These are phyloP conservation scores for Niveomyces coronatus DNA, from an alignment of 2,329 filamentous ascomycete genomes.

Conservation along the genomic window DNA sequence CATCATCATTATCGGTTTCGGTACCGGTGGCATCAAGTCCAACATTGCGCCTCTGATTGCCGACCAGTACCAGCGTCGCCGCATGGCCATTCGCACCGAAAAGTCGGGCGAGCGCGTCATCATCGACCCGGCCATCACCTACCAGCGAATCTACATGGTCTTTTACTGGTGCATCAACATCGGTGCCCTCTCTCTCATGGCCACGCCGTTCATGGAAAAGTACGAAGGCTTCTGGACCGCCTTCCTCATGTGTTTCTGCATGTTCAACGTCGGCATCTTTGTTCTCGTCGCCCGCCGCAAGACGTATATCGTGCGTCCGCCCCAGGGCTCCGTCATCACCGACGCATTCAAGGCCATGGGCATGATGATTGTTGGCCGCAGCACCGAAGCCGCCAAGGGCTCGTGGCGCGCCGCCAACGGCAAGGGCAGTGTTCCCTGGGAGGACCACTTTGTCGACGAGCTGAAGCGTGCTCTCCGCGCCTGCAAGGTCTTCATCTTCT, in stretches of 20 bases:
- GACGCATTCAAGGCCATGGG: slow-evolving; percentile 46
- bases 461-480: slow-evolving; percentile 56
- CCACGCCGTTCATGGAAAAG: slow-evolving; percentile 57
- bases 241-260: slow-evolving; percentile 45
- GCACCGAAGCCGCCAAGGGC: slow-evolving; percentile 53
- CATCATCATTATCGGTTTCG: slow-evolving; percentile 54
- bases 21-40: slow-evolving; percentile 60
- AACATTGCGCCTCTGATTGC: slow-evolving; percentile 51
- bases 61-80: slow-evolving; percentile 51
- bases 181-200: slow-evolving; percentile 57
- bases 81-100: slow-evolving; percentile 38
- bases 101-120: slow-evolving; percentile 48
- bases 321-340: slow-evolving; percentile 53
- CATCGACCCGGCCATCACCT: slow-evolving; percentile 55
- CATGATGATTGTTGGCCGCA: slow-evolving; percentile 31
- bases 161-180: slow-evolving; percentile 69
- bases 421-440: slow-evolving; percentile 42
- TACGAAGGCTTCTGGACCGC: slow-evolving; percentile 59
- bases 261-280: slow-evolving; percentile 51
- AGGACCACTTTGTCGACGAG: slow-evolving; percentile 63
- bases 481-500: slow-evolving; percentile 61
- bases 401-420: slow-evolving; percentile 47
- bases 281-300: slow-evolving; percentile 39
- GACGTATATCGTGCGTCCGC: slow-evolving; percentile 40
- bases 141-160: slow-evolving; percentile 61